Evolutionary conservation across 2,329 filamentous ascomycete genomes (phyloP), one percentile per base, ranked within the genome.

Genomic region (Trichoderma guizhouense): DNA sequence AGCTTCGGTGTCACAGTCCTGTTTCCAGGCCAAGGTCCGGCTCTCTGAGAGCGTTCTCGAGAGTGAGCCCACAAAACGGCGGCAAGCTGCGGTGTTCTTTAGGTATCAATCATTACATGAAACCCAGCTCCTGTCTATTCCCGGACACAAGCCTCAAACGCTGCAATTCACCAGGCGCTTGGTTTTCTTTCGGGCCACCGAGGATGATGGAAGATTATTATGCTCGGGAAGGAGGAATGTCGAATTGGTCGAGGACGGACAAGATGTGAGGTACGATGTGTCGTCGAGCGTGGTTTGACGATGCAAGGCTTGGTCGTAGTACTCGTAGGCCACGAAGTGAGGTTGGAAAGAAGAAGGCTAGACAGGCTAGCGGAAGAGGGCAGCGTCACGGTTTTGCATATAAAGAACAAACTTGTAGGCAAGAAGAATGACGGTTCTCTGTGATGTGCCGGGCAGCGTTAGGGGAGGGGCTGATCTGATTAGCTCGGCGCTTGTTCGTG

Each of bases 1-100:
- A 82, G 81, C 76, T 82, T 84, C 83, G 81, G 79, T 80, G 78
- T 78, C 79, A 81, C 78, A 80, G 76, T 74, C 75, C 75, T 76
- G 70, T 78, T 72, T 68, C 76, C 74, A 74, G 78, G 77, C 76
- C 72, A 75, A 74, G 78, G 77, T 76, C 72, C 75, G 75, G 76
- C 76, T 77, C 73, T 74, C 73, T 74, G 76, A 73, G 74, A 72
- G 72, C 68, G 70, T 66, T 75, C 71, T 75, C 71, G 77, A 73
- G 76, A 75, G 74, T 74, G 74, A 74, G 73, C 74, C 76, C 76
- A 77, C 74, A 70, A 77, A 74, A 69, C 73, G 73, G 75, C 73
- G 76, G 75, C 74, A 81, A 79, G 78, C 78, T 80, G 79, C 76
- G 81, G 81, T 75, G 66, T 61, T 64, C 72, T 74, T 77, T 75